Evolutionary conservation across 177 flowering plant species (phyloP).

Genomic region (Tripterygium wilfordii): DNA sequence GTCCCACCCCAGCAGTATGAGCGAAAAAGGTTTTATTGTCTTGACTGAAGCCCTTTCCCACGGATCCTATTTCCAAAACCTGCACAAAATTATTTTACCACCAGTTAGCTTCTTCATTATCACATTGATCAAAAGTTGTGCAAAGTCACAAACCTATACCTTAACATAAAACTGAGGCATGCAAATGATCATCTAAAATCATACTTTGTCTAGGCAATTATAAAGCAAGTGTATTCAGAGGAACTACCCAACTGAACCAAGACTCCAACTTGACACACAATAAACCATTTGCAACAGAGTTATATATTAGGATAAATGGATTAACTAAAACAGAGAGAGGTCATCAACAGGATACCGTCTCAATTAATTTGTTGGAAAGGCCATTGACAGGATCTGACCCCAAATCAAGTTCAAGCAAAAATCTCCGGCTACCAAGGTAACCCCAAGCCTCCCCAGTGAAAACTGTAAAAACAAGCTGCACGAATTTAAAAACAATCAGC

Average conservation of each 20-base stretch:
- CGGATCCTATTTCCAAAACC: conserved; percentile 94
- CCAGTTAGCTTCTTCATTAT: no score
- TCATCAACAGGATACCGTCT: conserved; percentile 73
- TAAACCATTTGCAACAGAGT: neutral
- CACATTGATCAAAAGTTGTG: no score
- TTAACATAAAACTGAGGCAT: no score
- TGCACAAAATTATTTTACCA: conserved; percentile 16
- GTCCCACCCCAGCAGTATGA: conserved; percentile 58
- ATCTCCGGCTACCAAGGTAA: conserved; percentile 94
- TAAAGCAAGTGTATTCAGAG: no score
- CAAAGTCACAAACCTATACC: no score
- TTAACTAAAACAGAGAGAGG: no score
- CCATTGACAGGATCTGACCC: conserved; percentile 62
- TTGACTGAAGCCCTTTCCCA: conserved; percentile 56
- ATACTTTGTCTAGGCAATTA: no score
- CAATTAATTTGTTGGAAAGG: conserved; percentile 55
- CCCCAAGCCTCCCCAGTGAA: conserved; percentile 98
- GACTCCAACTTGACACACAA: neutral
- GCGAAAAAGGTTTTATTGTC: conserved; percentile 55
- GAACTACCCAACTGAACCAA: no score
- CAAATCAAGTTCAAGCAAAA: conserved; percentile 69
- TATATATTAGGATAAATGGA: no score
- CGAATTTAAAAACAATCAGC: neutral
- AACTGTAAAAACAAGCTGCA: conserved; percentile 83
- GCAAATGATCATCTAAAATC: no score